These are phyloP conservation scores for Piromyces sp. DNA, from an alignment of 192 early-diverging fungal species.

Conservation along the genomic window DNA sequence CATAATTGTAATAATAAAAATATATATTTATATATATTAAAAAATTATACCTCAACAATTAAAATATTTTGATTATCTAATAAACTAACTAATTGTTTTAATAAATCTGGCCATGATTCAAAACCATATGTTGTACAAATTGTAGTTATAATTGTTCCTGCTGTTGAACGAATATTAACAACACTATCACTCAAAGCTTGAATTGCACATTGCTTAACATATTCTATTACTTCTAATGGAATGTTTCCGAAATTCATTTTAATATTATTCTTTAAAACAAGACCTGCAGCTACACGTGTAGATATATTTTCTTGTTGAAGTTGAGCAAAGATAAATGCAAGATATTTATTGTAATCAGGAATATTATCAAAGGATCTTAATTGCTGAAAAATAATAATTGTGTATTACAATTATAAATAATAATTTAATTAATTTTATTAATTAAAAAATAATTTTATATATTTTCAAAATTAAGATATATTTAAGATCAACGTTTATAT, in stretches of 20 bases:
- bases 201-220: slow-evolving; percentile 40
- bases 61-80: slow-evolving; percentile 50
- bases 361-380: slow-evolving; percentile 57
- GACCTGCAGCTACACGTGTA: slow-evolving; percentile 68
- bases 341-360: slow-evolving; percentile 79
- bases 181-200: slow-evolving; percentile 53
- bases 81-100: slow-evolving; percentile 58
- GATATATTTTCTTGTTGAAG: slow-evolving; percentile 44
- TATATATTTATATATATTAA: too few species aligned
- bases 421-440: too few species aligned
- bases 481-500: too few species aligned
- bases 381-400: slow-evolving; percentile 33
- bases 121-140: slow-evolving; percentile 53
- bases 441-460: too few species aligned
- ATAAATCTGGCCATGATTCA: slow-evolving; percentile 64
- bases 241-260: slow-evolving; percentile 28
- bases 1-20: too few species aligned
- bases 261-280: slow-evolving; percentile 64
- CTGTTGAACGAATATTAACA: slow-evolving; percentile 52
- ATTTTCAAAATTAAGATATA: too few species aligned
- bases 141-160: slow-evolving; percentile 78
- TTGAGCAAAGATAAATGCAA: slow-evolving; percentile 66
- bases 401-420: too few species aligned
- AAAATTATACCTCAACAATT: slow-evolving; percentile 62
- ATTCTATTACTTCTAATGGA: slow-evolving; percentile 39